Base-by-base conservation (phyloP, 805 yeast genomes). In the Barnettozyma botsteinii region DNA sequence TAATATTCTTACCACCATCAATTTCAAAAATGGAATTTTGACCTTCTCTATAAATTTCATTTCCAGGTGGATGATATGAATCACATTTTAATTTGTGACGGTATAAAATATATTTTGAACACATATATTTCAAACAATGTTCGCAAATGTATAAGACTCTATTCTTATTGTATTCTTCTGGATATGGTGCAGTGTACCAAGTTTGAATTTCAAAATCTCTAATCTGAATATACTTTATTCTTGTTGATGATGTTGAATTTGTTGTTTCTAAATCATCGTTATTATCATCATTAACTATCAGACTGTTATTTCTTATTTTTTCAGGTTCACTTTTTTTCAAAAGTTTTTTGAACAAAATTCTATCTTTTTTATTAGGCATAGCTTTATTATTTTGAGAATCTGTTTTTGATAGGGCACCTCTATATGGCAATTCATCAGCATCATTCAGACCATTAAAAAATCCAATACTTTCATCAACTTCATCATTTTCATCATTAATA, bases 131-230 rank as follows among this genome's bases (percentile, higher is more conserved):
- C 42, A 91, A 62, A 57, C 98, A 93, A 52, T 71, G 78, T 48
- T 87, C 93, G 61, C 98, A 93, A 13, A 91, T 72, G 53, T 79
- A 80, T 33, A 93, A 64, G 3, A 79, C 72, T 31, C 67, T 66
- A 33, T 78, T 73, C 23, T 70, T 70, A 31, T 85, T 75, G 53
- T 79, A 85, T 53, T 85, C 93, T 45, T 84, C 88, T 0, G 98
- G 97, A 56, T 85, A 93, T 2, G 98, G 98, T 0, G 96, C 80
- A 4, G 85, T 76, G 60, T 85, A 89, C 96, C 97, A 87, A 0
- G 96, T 85, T 45, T 82, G 84, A 21, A 93, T 85, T 56, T 83
- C 88, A 58, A 64, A 75, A 32, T 73, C 72, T 26, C 87, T 75
- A 48, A 89, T 78, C 51, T 80, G 87, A 19, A 89, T 79, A 41